Base-by-base conservation (phyloP, 176 grass and related monocot species). In the Chrysopogon serrulatus region DNA sequence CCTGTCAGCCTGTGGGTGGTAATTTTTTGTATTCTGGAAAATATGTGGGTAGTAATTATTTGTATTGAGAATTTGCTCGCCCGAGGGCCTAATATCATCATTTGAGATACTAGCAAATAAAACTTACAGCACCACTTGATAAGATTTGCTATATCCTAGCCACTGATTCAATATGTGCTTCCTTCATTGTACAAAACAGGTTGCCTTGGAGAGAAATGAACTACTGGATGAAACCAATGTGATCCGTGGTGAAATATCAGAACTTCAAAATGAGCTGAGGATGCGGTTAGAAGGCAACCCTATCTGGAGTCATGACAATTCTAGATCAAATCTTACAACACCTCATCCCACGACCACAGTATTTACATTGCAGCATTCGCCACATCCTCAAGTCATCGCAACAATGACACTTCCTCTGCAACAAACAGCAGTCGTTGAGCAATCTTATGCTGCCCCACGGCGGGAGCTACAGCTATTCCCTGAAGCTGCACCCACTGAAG, bases 401-500 rank as follows among this genome's bases (percentile, higher is more conserved):
- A 30, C 56, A 7, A 82, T 49, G 5, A 0, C 45, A 48, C 73
- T 82, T 70, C 59, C 73, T 78, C 73, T 19, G 66, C 85, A 86
- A 45, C 86, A 80, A 35, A 64, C 84, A 27, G 80, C 79, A 37
- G 44, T 71, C 26, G 71, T 87, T 30, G 87, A 90, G 32, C 81
- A 73, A 56, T 70, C 62, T 35, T 92, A 84, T 65, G 56, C 45
- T 31, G 10, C 86, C 11, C 84, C 87, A 64, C 87, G 70, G 15
- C 77, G 76, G 61, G 94, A 92, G 65, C 85, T 97, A n/a, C 94
- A 97, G 37, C 89, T 97, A 56, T 97, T 97, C 88, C 94, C 94
- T 3, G 93, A 81, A 70, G 56, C 77, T 21, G 24, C 87, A 68
- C 18, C 69, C 30, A 74, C 84, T 21, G 61, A 78, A 87, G 82